Evolutionary conservation across 2,329 filamentous ascomycete genomes (phyloP), one percentile per base, ranked within the genome.

Genomic region (Pestalotiopsis sp.): DNA sequence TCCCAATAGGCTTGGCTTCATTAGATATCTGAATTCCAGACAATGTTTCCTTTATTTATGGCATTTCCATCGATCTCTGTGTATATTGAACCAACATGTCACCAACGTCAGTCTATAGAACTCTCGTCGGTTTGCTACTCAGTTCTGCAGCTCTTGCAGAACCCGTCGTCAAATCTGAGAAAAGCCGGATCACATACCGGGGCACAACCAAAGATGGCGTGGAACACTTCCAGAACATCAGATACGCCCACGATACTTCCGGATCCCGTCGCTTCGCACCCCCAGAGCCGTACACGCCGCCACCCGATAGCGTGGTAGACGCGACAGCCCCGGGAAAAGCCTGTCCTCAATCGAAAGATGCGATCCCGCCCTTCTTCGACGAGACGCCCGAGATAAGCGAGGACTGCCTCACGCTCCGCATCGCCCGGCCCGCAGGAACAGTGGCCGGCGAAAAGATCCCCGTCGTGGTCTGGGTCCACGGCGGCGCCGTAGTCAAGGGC

Each of bases 221-320:
- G 5, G 76, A 78, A 49, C 67, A 77, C 36, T 78, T 76, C n/a
- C 68, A 69, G 4, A 75, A 74, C 52, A 75, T 78, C 66, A 74
- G 69, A 31, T 78, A 70, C 39, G 76, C 74, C 4, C 71, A 76
- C 14, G 75, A 76, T 39, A 76, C 76, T 1, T 74, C 76, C 4
- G 74, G 74, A 0, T 2, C n/a, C 2, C 72, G 71, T 23, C 75
- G 75, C 0, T 77, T 78, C 31, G 71, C 76, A 12, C 76, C 76
- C 14, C 77, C 77, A 4, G 67, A 75, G 1, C 70, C 69, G 4
- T 78, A 75, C 63, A 68, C 36, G 1, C 75, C 74, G 1, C 66
- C 72, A 0, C 36, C 67, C 17, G 76, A 74, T 1, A 73, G 68
- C 41, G 65, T 72, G 23, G 67, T 78, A 49, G 72, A 73, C 27